A percentile compares a stretch with the other conserved stretches of the same genome.
phyloP scores from a whole-genome alignment of 75 land plant genomes.

The Gnetum montanum region DNA sequence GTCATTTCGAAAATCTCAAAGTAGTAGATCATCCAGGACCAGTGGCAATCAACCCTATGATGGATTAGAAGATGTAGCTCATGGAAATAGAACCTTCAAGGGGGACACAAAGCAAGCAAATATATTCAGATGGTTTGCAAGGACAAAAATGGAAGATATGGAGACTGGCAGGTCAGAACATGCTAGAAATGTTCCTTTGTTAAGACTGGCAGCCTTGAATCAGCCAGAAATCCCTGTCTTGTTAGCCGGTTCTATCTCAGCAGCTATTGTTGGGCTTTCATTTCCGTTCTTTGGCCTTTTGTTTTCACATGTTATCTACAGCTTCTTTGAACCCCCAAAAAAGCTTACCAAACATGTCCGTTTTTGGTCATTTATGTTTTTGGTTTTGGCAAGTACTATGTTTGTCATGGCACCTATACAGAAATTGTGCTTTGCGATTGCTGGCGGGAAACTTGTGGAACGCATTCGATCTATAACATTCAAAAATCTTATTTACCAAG shows the following conservation, averaged over 20 bases:
- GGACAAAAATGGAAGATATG: neutral
- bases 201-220: conserved; percentile 58
- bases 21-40: conserved; percentile 16
- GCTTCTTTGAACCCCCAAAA: conserved; percentile 38
- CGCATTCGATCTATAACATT: conserved; percentile 54
- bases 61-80: conserved; percentile 7
- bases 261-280: conserved; percentile 36
- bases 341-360: conserved; percentile 35
- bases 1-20: too few relatives aligned
- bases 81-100: neutral
- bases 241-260: conserved; percentile 39
- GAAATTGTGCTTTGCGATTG: conserved; percentile 46
- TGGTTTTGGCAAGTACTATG: conserved; percentile 28
- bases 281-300: conserved; percentile 53
- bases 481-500: conserved; percentile 33
- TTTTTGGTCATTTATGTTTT: conserved; percentile 50
- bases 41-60: conserved; percentile 10
- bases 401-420: conserved; percentile 31
- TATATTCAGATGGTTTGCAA: neutral
- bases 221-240: conserved; percentile 74
- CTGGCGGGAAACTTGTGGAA: conserved; percentile 52
- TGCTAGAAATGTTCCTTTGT: conserved; percentile 28
- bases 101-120: neutral
- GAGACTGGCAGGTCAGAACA: neutral
- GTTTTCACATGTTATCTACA: conserved; percentile 36